Base-by-base conservation (phyloP, 2,329 filamentous ascomycete genomes). In the Fusarium sororula region DNA sequence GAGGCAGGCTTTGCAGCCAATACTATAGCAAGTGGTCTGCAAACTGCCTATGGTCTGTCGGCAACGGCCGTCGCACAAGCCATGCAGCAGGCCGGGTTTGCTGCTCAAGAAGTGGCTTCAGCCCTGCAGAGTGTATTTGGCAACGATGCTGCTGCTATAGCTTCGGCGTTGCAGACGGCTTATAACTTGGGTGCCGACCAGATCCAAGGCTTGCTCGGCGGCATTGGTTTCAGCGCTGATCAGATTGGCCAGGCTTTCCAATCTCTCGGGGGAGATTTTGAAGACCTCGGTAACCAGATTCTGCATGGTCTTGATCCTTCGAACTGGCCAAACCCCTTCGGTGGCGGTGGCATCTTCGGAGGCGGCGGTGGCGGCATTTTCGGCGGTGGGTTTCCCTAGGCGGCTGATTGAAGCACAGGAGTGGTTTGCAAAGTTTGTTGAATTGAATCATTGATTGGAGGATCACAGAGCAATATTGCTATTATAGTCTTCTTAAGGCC, bases 401-500 rank as follows among this genome's bases (percentile, higher is more conserved):
- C 3, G 8, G 6, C 24, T 26, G 24, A 6, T 47, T 47, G 24
- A 26, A 11, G 5, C 4, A 5, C 11, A 18, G 15, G n/a, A 13
- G 6, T 26, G n/a, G n/a, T 26, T 13, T 26, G 3, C 24, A 28
- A 28, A 14, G 24, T 20, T 47, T 0, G 8, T 22, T 28, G 18
- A 28, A 4, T 20, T 22, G 6, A 20, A 7, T 14, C 4, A 37
- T 10, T 37, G 35, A 18, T 37, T 37, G 2, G 1, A 20, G 28
- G 5, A 24, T 15, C 11, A 26, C 17, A 6, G 11, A 20, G 18
- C 7, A 26, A 18, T 47, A 47, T 22, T 28, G 18, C 4, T 7
- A 24, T 45, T 20, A 10, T 10, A 18, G 8, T 26, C 1, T 18
- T 0, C 1, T 37, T 18, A 0, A 18, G 17, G 4, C 35, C 17